Evolutionary conservation across 163 green algal genomes (phyloP).

Genomic region (Prototheca wickerhamii): DNA sequence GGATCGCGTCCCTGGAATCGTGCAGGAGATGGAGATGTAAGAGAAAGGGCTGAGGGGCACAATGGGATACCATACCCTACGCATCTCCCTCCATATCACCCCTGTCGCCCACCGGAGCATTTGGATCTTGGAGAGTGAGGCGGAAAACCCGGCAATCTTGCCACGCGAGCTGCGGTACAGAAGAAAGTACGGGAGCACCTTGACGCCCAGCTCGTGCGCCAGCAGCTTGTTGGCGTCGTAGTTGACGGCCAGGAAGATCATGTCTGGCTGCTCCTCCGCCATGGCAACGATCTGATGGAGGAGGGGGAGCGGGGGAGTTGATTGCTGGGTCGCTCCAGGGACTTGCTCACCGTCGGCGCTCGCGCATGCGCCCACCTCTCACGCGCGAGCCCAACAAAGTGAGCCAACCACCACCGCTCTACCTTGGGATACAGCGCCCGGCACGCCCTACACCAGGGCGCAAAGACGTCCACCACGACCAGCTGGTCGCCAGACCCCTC

Average conservation of each 20-base stretch:
- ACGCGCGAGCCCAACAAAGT: not conserved
- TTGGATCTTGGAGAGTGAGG: constrained; percentile 67
- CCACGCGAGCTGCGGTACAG: constrained; percentile 81
- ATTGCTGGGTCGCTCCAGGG: not conserved
- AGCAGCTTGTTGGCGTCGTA: constrained; percentile 80
- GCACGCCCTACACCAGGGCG: constrained; percentile 45
- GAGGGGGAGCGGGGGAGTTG: not conserved
- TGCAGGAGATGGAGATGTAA: not conserved
- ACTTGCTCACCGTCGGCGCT: not conserved
- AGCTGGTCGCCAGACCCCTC: constrained; percentile 12
- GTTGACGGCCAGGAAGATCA: constrained; percentile 74
- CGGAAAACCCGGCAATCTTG: constrained; percentile 70
- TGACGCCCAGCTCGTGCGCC: constrained; percentile 70
- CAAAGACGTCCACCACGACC: constrained; percentile 43
- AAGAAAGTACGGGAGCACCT: constrained; percentile 88
- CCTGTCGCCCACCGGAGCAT: constrained; percentile 16
- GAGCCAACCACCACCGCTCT: not conserved
- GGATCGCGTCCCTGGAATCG: constrained; percentile 15
- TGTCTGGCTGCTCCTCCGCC: constrained; percentile 43
- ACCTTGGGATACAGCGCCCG: constrained; percentile 38
- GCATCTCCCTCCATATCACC: not conserved
- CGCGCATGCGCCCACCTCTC: not conserved
- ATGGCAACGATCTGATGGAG: constrained; percentile 33
- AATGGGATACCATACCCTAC: not conserved
- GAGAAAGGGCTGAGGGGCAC: not conserved